Conservation (phyloP, 164 flowering plant genomes). For the Echeveria elegans region DNA sequence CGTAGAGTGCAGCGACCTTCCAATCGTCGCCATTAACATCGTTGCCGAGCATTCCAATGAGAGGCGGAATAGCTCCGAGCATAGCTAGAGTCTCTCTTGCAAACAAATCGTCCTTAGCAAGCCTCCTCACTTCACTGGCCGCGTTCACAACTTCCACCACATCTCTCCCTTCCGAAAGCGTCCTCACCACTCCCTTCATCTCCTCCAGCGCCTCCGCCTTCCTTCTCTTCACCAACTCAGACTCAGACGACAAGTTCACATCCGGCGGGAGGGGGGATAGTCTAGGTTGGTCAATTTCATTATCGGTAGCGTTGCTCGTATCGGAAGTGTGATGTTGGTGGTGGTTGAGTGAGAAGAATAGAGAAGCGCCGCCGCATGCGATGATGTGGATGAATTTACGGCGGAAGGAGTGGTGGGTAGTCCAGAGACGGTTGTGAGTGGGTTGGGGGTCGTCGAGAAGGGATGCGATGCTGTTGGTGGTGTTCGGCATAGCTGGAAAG, state of each 20-base stretch:
- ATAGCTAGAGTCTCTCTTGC: constrained; percentile 65
- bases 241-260: too few relatives aligned
- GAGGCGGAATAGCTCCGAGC: constrained; percentile 87
- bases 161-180: constrained; percentile 26
- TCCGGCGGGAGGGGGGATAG: too few relatives aligned
- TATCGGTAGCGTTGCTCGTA: background rate
- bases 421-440: constrained; percentile 22
- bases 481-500: background rate
- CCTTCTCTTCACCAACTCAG: constrained; percentile 33
- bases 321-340: background rate
- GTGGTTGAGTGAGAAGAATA: constrained; percentile 13
- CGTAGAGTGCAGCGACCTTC: constrained; percentile 66
- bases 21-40: constrained; percentile 16
- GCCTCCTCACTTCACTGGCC: constrained; percentile 40
- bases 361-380: constrained; percentile 33
- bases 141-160: constrained; percentile 16
- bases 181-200: constrained; percentile 17
- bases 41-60: constrained; percentile 55
- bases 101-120: constrained; percentile 58
- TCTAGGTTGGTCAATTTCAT: too few relatives aligned
- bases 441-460: constrained; percentile 19
- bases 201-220: constrained; percentile 52
- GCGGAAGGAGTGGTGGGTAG: constrained; percentile 27
- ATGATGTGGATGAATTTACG: constrained; percentile 26
- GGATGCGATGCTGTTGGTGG: constrained; percentile 38